Percentiles rank a stretch among this genome's conserved stretches.
phyloP scores from a whole-genome alignment of 2,329 filamentous ascomycete species.

The Coleophoma cylindrospora region DNA sequence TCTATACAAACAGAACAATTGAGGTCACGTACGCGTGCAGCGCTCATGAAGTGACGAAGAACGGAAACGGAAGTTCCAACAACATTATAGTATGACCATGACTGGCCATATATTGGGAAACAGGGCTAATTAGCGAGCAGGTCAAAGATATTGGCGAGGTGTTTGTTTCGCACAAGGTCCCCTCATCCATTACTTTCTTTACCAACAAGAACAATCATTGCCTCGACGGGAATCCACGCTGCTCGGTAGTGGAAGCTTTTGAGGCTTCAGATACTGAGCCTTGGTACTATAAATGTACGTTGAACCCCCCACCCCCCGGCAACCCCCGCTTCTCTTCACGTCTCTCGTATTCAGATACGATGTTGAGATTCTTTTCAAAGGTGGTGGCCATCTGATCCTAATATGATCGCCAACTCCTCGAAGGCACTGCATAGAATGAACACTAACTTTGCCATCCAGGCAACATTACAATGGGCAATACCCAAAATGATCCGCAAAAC shows the following conservation, averaged over 20 bases:
- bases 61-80: constrained; percentile 24
- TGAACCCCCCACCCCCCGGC: background rate
- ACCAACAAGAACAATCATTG: constrained; percentile 22
- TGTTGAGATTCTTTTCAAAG: too few species aligned
- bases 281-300: constrained; percentile 35
- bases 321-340: too few species aligned
- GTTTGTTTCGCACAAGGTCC: constrained; percentile 18
- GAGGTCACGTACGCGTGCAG: constrained; percentile 24
- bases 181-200: constrained; percentile 32
- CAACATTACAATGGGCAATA: constrained; percentile 30
- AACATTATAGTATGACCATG: constrained; percentile 20
- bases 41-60: constrained; percentile 24
- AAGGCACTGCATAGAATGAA: background rate
- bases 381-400: too few species aligned
- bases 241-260: constrained; percentile 28
- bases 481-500: constrained; percentile 25
- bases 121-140: background rate
- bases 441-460: background rate
- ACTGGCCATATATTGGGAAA: background rate
- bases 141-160: constrained; percentile 14
- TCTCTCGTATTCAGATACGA: too few species aligned
- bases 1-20: constrained; percentile 30
- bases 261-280: constrained; percentile 30
- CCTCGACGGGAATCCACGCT: constrained; percentile 14
- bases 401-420: too few species aligned